phyloP scores from a whole-genome alignment of 2,329 filamentous ascomycete species.

The Eutypella sp. region DNA sequence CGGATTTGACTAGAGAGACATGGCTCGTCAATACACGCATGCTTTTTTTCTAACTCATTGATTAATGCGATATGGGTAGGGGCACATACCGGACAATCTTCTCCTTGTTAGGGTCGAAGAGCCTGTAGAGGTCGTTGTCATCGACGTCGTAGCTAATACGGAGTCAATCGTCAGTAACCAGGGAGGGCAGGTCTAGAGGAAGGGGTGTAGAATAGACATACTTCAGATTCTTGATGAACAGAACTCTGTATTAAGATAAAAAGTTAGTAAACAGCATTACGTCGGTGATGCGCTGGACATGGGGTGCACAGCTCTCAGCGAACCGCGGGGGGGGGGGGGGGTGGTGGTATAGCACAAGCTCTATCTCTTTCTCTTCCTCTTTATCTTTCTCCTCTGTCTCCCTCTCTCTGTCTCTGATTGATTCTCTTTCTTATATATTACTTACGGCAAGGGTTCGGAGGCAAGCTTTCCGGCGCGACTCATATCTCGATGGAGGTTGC shows the following conservation, averaged over 20 bases:
- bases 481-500: constrained; percentile 65
- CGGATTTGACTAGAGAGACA: constrained; percentile 75
- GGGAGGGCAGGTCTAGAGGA: constrained; percentile 58
- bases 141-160: constrained; percentile 88
- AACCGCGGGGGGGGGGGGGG: constrained; percentile 12
- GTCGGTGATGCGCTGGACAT: constrained; percentile 25
- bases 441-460: constrained; percentile 97
- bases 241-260: constrained; percentile 65
- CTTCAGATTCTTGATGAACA: constrained; percentile 99
- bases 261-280: constrained; percentile 19
- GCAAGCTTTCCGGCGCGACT: constrained; percentile 95
- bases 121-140: constrained; percentile 94
- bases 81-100: constrained; percentile 26
- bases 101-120: constrained; percentile 59
- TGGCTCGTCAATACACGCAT: constrained; percentile 15
- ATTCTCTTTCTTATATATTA: too few relatives aligned
- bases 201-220: constrained; percentile 50
- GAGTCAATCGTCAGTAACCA: constrained; percentile 37
- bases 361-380: too few relatives aligned
- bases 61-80: too few relatives aligned
- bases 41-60: too few relatives aligned
- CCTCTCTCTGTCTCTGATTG: constrained; percentile 3
- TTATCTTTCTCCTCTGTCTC: too few relatives aligned
- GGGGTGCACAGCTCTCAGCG: constrained; percentile 20
- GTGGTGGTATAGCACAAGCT: too few relatives aligned